Evolutionary conservation across 2,329 filamentous ascomycete genomes (phyloP), one percentile per base, ranked within the genome.

Genomic region (Cadophora sp.): DNA sequence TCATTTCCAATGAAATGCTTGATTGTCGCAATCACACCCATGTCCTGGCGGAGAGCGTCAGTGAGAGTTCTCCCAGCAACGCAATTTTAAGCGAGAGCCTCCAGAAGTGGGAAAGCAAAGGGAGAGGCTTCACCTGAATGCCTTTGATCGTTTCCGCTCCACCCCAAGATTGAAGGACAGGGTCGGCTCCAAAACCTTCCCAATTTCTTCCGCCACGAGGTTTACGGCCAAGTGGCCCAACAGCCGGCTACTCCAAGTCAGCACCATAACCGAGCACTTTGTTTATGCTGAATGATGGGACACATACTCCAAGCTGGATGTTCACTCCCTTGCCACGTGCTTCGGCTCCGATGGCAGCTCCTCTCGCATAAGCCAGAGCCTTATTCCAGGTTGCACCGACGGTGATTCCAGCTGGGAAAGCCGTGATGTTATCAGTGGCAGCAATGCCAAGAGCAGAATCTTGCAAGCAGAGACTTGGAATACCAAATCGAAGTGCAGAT

Each of bases 371-470:
- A 79, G 93, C 90, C 61, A 93, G 81, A 19, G 86, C 82, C 80
- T 93, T 94, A 79, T 91, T 90, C 77, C 89, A 94, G 0, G 92
- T 93, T 1, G 91, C 91, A 22, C 90, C 92, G 1, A 86, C 86
- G 0, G 90, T 93, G 73, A 95, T 92, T n/a, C 92, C 92, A 9
- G 91, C 86, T 0, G 92, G 92, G 73, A 95, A 96, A 0, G 88
- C 91, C 0, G 91, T 94, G 63, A 90, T 88, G 69, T 92, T 88
- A 71, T 94, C 91, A 0, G 91, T 88, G n/a, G 87, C 87, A 31
- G 91, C 87, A 16, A 96, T 83, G 1, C 92, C 92, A 40, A 91
- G 82, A 1, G 91, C 90, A 0, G 87, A 88, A 77, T 94, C 92
- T 71, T 92, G 89, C 3, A 92, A 81, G 74, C 90, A 92, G 6